Conservation (phyloP, 192 early-diverging fungal species). For the Haplosporangium gracile region DNA sequence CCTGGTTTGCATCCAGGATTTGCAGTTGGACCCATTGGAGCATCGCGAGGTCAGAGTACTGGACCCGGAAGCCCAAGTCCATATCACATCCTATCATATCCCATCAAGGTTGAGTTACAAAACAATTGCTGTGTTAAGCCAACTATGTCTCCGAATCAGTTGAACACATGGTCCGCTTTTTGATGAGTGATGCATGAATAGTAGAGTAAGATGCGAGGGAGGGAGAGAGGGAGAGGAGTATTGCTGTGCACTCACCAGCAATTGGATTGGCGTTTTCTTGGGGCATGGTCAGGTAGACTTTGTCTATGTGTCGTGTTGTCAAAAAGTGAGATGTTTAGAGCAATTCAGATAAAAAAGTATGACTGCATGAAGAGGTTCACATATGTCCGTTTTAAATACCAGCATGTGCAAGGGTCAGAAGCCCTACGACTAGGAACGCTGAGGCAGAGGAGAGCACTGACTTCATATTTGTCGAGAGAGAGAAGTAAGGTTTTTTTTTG, state of each 20-base stretch:
- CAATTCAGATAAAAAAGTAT: background rate
- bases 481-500: background rate
- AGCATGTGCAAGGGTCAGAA: background rate
- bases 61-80: slow-evolving; percentile 37
- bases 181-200: background rate
- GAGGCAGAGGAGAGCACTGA: background rate
- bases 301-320: slow-evolving; percentile 13
- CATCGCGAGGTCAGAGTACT: slow-evolving; percentile 47
- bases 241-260: slow-evolving; percentile 12
- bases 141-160: background rate
- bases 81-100: slow-evolving; percentile 29
- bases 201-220: background rate
- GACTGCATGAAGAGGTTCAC: background rate
- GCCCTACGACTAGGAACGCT: background rate
- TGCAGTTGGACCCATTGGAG: slow-evolving; percentile 43
- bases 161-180: background rate
- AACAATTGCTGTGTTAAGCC: background rate
- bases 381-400: background rate
- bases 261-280: slow-evolving; percentile 11
- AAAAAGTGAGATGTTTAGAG: background rate
- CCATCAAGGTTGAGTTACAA: background rate
- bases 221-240: background rate
- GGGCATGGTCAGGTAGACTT: slow-evolving; percentile 24
- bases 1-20: slow-evolving; percentile 7
- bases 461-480: background rate